phyloP scores from a whole-genome alignment of 2,329 filamentous ascomycete species.

The Tolypocladium capitatum region DNA sequence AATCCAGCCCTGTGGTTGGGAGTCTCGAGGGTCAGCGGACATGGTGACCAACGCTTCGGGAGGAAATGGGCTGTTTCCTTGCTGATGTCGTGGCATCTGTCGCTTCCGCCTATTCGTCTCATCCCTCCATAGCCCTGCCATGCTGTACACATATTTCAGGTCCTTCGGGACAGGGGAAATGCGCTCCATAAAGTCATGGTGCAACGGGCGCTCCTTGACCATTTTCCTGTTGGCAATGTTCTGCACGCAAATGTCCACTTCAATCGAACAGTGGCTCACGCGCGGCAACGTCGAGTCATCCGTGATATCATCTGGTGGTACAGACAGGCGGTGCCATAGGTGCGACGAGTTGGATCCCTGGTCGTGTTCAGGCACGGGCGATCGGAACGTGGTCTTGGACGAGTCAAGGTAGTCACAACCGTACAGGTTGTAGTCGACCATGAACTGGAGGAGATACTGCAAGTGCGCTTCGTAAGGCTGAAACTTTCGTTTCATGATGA shows the following conservation, averaged over 20 bases:
- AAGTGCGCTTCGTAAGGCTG: slow-evolving; percentile 92
- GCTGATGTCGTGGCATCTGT: slow-evolving; percentile 49
- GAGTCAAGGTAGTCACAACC: slow-evolving; percentile 80
- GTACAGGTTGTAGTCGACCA: slow-evolving; percentile 96
- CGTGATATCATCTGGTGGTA: slow-evolving; percentile 35
- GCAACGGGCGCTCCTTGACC: slow-evolving; percentile 64
- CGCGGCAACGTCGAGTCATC: slow-evolving; percentile 55
- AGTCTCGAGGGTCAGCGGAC: slow-evolving; percentile 67
- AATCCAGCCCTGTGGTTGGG: slow-evolving; percentile 71
- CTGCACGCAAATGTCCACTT: slow-evolving; percentile 80
- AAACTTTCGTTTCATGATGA: slow-evolving; percentile 68
- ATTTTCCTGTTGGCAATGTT: slow-evolving; percentile 72
- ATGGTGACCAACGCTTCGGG: slow-evolving; percentile 74
- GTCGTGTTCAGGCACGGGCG: slow-evolving; percentile 59
- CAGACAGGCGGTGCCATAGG: slow-evolving; percentile 68
- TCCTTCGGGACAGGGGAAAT: slow-evolving; percentile 48
- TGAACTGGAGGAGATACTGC: slow-evolving; percentile 89
- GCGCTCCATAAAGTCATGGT: slow-evolving; percentile 77
- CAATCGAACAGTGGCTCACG: slow-evolving; percentile 76
- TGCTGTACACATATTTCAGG: slow-evolving; percentile 80
- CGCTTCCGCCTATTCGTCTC: slow-evolving; percentile 69
- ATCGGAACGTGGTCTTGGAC: slow-evolving; percentile 56
- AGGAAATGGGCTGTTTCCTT: slow-evolving; percentile 64
- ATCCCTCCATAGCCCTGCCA: slow-evolving; percentile 87
- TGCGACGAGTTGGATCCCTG: slow-evolving; percentile 47